These are phyloP conservation scores for Takakia lepidozioides DNA, from an alignment of 225 moss, liverwort and hornwort species.

Conservation along the genomic window DNA sequence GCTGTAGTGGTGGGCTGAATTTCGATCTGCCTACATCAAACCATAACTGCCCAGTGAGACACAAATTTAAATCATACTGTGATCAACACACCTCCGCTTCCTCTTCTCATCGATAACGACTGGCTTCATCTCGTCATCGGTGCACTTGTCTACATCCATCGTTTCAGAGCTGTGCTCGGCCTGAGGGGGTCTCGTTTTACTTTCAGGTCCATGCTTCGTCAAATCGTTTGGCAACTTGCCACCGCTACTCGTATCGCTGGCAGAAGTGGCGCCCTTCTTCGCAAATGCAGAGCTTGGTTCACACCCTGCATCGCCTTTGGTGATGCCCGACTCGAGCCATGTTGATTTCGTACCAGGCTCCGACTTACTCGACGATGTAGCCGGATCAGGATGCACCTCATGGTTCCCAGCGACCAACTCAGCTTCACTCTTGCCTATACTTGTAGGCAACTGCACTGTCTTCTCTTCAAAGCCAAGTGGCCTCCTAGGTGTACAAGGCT, in stretches of 20 bases:
- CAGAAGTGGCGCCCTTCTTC: neutral
- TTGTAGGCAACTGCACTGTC: too few relatives aligned
- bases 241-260: too few relatives aligned
- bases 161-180: conserved; percentile 14
- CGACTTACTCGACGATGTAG: conserved; percentile 18
- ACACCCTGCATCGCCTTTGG: neutral
- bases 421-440: too few relatives aligned
- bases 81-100: conserved; percentile 25
- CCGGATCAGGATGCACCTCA: conserved; percentile 45
- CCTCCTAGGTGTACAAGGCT: too few relatives aligned
- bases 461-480: too few relatives aligned
- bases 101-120: conserved; percentile 40
- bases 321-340: too few relatives aligned
- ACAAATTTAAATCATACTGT: conserved; percentile 30
- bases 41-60: conserved; percentile 45
- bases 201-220: conserved; percentile 5
- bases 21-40: too few relatives aligned
- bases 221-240: too few relatives aligned
- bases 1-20: too few relatives aligned
- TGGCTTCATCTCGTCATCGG: conserved; percentile 6
- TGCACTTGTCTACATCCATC: conserved; percentile 30
- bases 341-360: conserved; percentile 5
- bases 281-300: neutral
- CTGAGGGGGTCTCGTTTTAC: conserved; percentile 23
- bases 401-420: too few relatives aligned